Evolutionary conservation across 306 rosid genomes (phyloP).

Genomic region (Sophora flavescens): DNA sequence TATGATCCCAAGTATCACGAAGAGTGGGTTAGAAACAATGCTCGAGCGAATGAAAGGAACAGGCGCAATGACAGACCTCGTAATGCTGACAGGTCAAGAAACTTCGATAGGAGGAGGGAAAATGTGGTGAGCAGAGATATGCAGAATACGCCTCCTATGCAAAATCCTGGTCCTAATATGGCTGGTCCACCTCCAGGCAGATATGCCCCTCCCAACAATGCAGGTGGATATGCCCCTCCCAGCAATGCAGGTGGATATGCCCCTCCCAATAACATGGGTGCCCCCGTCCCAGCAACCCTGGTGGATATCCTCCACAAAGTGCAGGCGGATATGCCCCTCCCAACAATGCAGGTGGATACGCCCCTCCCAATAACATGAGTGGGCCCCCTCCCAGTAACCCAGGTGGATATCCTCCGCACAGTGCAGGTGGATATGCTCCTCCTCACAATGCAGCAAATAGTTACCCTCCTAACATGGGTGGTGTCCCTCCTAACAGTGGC

Average conservation of each 20-base stretch:
- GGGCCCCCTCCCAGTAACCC: slow-evolving; percentile 1
- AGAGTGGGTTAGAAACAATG: slow-evolving; percentile 94
- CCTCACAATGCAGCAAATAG: slow-evolving; percentile 29
- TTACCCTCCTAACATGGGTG: neutral
- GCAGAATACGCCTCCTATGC: slow-evolving; percentile 63
- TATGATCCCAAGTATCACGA: slow-evolving; percentile 94
- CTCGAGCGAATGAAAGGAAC: slow-evolving; percentile 92
- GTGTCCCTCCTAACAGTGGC: slow-evolving; percentile 17
- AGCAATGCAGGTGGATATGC: slow-evolving; percentile 37
- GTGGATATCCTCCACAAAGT: slow-evolving; percentile 43
- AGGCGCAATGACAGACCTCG: slow-evolving; percentile 94
- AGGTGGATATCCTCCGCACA: slow-evolving; percentile 2
- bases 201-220: slow-evolving; percentile 29
- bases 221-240: slow-evolving; percentile 42
- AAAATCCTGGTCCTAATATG: slow-evolving; percentile 45
- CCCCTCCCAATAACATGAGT: slow-evolving; percentile 23
- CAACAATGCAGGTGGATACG: slow-evolving; percentile 39
- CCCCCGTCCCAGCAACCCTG: slow-evolving; percentile 33
- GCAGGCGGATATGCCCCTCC: slow-evolving; percentile 32
- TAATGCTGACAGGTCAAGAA: slow-evolving; percentile 80
- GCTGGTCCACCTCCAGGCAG: slow-evolving; percentile 47
- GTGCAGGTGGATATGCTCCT: slow-evolving; percentile 37
- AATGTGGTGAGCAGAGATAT: slow-evolving; percentile 71
- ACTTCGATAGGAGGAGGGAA: slow-evolving; percentile 91
- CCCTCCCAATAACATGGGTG: slow-evolving; percentile 35